phyloP scores from a whole-genome alignment of 2,329 filamentous ascomycete genomes.

The Colletotrichum chlorophyti region DNA sequence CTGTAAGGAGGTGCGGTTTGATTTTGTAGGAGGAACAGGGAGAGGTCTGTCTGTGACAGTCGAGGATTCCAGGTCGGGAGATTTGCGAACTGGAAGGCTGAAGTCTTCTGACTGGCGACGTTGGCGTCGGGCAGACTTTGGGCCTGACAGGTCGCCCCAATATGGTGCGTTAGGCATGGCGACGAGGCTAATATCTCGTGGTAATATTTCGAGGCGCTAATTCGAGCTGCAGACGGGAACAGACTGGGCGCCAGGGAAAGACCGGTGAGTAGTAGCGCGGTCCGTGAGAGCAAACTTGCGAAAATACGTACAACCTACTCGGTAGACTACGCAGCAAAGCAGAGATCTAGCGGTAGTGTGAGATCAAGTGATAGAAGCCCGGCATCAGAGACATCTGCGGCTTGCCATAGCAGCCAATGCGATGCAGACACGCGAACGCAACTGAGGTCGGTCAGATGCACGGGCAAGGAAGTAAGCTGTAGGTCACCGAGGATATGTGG shows the following conservation, averaged over 20 bases:
- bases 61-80: constrained; percentile 31
- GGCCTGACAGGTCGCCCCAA: constrained; percentile 54
- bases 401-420: constrained; percentile 48
- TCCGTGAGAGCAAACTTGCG: constrained; percentile 7
- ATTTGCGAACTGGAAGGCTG: constrained; percentile 21
- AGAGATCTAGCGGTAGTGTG: constrained; percentile 20
- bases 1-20: constrained; percentile 61
- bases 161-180: constrained; percentile 46
- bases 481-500: constrained; percentile 16
- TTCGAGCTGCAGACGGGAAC: constrained; percentile 16
- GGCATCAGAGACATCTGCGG: constrained; percentile 31
- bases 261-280: constrained; percentile 16
- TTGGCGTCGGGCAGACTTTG: constrained; percentile 29
- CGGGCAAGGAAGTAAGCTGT: constrained; percentile 15
- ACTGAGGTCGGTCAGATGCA: constrained; percentile 15
- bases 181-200: constrained; percentile 35
- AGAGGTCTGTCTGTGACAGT: constrained; percentile 18
- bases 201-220: constrained; percentile 29
- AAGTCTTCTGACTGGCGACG: constrained; percentile 30
- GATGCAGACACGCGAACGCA: constrained; percentile 48
- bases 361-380: constrained; percentile 24
- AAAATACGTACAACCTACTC: constrained; percentile 16
- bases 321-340: constrained; percentile 15
- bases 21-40: constrained; percentile 19
- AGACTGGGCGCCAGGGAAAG: constrained; percentile 12